Percentiles rank a stretch among this genome's conserved stretches.
Conservation (phyloP, 345 rosid genomes). For the Lumnitzera racemosa region DNA sequence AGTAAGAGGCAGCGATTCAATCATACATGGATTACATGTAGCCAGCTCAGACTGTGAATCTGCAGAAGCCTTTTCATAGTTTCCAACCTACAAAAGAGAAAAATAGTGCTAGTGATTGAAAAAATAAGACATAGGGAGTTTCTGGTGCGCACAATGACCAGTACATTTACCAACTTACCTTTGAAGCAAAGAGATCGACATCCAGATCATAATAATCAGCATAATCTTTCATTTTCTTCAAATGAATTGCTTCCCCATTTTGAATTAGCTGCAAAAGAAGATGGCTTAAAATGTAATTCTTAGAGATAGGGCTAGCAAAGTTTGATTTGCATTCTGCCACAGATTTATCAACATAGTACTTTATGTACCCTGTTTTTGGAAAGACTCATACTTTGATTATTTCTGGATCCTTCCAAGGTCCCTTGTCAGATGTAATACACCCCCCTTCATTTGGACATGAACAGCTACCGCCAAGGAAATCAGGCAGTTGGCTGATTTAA, state of each 20-base stretch:
- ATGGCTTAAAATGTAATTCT: constrained; percentile 6
- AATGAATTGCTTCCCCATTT: constrained; percentile 47
- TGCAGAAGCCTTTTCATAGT: constrained; percentile 2
- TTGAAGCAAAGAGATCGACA: constrained; percentile 35
- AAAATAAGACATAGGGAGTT: not conserved
- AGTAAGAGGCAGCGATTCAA: no score
- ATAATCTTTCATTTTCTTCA: constrained; percentile 39
- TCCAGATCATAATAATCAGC: constrained; percentile 48
- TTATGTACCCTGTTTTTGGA: constrained; percentile 2
- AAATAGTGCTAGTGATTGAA: not conserved
- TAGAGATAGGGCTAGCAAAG: constrained; percentile 3
- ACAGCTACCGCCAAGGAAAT: constrained; percentile 92
- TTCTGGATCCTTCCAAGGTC: constrained; percentile 86
- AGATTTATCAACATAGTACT: not conserved
- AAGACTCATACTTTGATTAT: constrained; percentile 67
- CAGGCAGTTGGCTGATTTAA: constrained; percentile 78
- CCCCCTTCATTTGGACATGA: constrained; percentile 73
- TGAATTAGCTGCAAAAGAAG: constrained; percentile 48
- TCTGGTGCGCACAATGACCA: constrained; percentile 13
- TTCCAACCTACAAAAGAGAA: constrained; percentile 1
- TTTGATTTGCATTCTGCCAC: not conserved
- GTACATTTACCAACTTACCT: constrained; percentile 29
- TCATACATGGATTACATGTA: not conserved
- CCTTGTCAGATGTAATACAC: constrained; percentile 74
- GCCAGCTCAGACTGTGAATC: constrained; percentile 1